Evolutionary conservation across 2,329 filamentous ascomycete species (phyloP), one percentile per base, ranked within the genome.

Genomic region (Cladophialophora carrionii): DNA sequence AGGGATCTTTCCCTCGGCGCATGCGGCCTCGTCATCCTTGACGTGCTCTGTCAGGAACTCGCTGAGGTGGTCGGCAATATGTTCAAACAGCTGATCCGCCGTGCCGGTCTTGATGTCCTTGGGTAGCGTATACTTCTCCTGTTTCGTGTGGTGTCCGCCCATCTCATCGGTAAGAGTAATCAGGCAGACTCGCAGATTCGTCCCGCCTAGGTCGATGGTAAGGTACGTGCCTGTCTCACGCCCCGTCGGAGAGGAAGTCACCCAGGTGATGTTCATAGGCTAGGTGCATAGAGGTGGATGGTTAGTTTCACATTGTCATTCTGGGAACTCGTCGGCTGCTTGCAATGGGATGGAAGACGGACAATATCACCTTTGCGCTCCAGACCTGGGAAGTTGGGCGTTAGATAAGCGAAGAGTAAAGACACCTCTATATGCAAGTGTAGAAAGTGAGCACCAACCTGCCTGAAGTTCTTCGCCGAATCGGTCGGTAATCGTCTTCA

Each of bases 211-310:
- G 74, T 96, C 92, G 29, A 96, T 81, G 52, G 92, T 91, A 55
- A 96, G 81, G 74, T 86, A 93, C 12, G 87, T 92, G 65, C 92
- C 92, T 9, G 86, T 90, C 78, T 97, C 94, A 70, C 92, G 79
- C 70, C 93, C 94, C 75, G 89, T 90, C 22, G 93, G 94, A 77
- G 91, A 91, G 53, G 87, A 86, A 87, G 96, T 92, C 67, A 96
- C 92, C 93, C 94, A 97, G 63, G 93, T 96, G 65, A 93, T 90
- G 81, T 97, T 96, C 94, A 97, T 97, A 64, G 94, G 93, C 91
- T 96, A 72, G 63, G 41, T 7, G 24, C 26, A 20, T 37, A 51
- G 8, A 8, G 37, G 8, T 14, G 37, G 8, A 3, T 7, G 14
- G 37, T 43, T 43, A 43, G 37, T 20, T 43, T 8, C 37, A 43